A percentile compares a stretch with the other conserved stretches of the same genome.
These are phyloP conservation scores for Paramecium biaurelia DNA, from an alignment of 73 alveolate genomes.

Conservation along the genomic window DNA sequence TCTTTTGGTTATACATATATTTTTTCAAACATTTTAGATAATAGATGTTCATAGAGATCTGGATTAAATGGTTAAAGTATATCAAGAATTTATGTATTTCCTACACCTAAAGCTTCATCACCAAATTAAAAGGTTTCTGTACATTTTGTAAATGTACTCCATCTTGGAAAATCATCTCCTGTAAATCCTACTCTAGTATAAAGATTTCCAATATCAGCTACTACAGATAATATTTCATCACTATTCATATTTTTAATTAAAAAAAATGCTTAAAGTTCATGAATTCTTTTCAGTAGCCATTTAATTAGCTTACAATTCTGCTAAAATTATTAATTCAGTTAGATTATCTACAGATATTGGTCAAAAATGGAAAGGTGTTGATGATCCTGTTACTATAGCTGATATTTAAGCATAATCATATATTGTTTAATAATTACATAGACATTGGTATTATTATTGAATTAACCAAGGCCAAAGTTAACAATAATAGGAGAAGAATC, in stretches of 20 bases:
- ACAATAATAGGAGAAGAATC: slow-evolving; percentile 66
- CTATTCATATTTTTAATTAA: slow-evolving; percentile 30
- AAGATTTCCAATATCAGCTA: slow-evolving; percentile 73
- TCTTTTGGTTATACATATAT: slow-evolving; percentile 79
- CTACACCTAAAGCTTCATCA: slow-evolving; percentile 49
- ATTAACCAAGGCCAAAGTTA: slow-evolving; percentile 47
- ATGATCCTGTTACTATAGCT: slow-evolving; percentile 68
- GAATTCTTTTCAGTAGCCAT: slow-evolving; percentile 56
- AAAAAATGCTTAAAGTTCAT: slow-evolving; percentile 39
- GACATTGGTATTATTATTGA: neutral
- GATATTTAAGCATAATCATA: slow-evolving; percentile 58
- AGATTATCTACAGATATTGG: slow-evolving; percentile 10
- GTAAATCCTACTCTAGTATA: slow-evolving; percentile 83
- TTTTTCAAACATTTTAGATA: slow-evolving; percentile 68
- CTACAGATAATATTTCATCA: slow-evolving; percentile 79
- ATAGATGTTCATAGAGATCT: slow-evolving; percentile 66
- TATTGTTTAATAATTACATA: slow-evolving; percentile 22
- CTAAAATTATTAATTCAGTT: slow-evolving; percentile 49
- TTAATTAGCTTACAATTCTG: slow-evolving; percentile 60
- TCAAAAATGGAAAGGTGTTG: slow-evolving; percentile 49
- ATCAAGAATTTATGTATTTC: neutral
- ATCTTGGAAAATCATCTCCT: slow-evolving; percentile 95
- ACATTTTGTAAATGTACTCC: slow-evolving; percentile 76
- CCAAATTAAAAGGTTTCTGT: slow-evolving; percentile 62
- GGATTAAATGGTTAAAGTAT: slow-evolving; percentile 63